A percentile compares a stretch with the other conserved stretches of the same genome.
Conservation (phyloP, 768 basidiomycete species). For the Russula compacta region DNA sequence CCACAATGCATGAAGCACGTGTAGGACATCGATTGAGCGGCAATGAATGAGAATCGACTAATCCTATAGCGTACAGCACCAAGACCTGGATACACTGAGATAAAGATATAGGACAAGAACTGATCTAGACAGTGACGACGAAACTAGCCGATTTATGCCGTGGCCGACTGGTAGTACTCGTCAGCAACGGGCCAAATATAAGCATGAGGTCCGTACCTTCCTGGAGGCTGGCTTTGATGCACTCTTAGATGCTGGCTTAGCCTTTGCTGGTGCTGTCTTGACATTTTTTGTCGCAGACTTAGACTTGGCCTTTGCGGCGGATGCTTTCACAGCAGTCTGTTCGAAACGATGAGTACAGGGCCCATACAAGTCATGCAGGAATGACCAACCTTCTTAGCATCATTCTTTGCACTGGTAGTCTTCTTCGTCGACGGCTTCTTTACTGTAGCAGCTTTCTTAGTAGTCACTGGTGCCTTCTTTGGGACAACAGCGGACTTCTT, state of each 20-base stretch:
- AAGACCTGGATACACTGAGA: slow-evolving; percentile 15
- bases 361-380: not conserved
- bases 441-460: slow-evolving; percentile 28
- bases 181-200: not conserved
- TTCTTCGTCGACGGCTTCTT: slow-evolving; percentile 28
- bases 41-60: slow-evolving; percentile 11
- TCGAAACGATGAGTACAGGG: not conserved
- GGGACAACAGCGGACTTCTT: slow-evolving; percentile 25
- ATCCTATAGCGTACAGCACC: slow-evolving; percentile 21
- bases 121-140: not conserved
- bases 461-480: slow-evolving; percentile 30
- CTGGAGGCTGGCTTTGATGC: slow-evolving; percentile 8
- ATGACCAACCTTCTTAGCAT: slow-evolving; percentile 29
- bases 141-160: not conserved
- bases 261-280: slow-evolving; percentile 10
- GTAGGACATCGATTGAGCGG: not conserved
- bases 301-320: slow-evolving; percentile 11
- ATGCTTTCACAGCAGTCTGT: slow-evolving; percentile 17
- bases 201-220: not conserved
- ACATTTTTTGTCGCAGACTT: slow-evolving; percentile 9
- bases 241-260: slow-evolving; percentile 14
- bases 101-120: slow-evolving; percentile 14
- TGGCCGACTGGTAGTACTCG: not conserved
- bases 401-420: slow-evolving; percentile 24
- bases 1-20: not conserved